A percentile compares a stretch with the other conserved stretches of the same genome.
These are phyloP conservation scores for Leccinum rimulosum DNA, from an alignment of 768 basidiomycete genomes.

Conservation along the genomic window DNA sequence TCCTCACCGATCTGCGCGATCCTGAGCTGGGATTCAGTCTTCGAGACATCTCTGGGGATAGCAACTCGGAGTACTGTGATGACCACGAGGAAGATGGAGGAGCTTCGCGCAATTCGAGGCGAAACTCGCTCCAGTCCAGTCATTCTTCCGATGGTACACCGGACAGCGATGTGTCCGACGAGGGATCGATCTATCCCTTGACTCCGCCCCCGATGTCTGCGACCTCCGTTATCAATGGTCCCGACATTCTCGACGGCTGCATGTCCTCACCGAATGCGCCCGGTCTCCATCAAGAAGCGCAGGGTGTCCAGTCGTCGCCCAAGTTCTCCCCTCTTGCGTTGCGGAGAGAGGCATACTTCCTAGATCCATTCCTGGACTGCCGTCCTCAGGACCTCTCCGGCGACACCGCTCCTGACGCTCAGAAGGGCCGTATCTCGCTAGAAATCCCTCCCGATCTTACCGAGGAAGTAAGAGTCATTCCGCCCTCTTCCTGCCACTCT, in stretches of 20 bases:
- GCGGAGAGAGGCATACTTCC: not conserved
- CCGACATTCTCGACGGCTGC: not conserved
- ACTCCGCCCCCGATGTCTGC: constrained; percentile 2
- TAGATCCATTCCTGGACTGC: constrained; percentile 8
- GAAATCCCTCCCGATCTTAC: not conserved
- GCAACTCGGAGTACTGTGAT: not conserved
- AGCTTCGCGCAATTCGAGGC: not conserved
- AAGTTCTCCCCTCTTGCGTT: not conserved
- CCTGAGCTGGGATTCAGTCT: constrained; percentile 7
- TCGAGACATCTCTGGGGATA: constrained; percentile 3
- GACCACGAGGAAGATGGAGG: not conserved
- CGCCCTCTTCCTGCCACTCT: not conserved
- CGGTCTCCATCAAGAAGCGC: no score
- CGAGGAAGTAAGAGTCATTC: not conserved
- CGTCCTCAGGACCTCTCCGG: constrained; percentile 3
- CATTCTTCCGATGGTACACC: not conserved
- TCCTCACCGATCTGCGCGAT: constrained; percentile 18
- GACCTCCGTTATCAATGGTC: not conserved
- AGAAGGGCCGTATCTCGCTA: not conserved
- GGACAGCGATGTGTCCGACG: constrained; percentile 5
- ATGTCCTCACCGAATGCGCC: no score
- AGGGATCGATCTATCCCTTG: constrained; percentile 9
- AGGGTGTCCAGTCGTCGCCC: not conserved
- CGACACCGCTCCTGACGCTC: not conserved
- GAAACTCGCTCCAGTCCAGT: constrained; percentile 1